Conservation (phyloP, 139 green algal species). For the Mychonastes homosphaera region DNA sequence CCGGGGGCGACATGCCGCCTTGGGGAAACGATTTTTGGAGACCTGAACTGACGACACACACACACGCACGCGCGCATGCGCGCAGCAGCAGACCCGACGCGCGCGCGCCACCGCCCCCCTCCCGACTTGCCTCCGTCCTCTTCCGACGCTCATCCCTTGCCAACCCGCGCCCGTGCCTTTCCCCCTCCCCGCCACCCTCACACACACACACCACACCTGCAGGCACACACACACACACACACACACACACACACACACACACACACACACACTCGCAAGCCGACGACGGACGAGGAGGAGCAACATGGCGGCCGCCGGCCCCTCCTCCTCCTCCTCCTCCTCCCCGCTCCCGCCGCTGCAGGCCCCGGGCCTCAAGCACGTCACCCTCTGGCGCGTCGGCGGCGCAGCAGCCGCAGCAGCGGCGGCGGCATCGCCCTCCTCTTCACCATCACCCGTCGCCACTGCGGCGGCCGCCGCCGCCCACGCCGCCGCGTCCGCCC, state of each 20-base stretch:
- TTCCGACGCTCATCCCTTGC: too few relatives aligned
- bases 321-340: not conserved
- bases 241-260: not conserved
- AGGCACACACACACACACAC: not conserved
- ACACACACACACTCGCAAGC: not conserved
- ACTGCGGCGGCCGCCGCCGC: too few relatives aligned
- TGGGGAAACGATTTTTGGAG: conserved; percentile 34
- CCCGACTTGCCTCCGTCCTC: too few relatives aligned
- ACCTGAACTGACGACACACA: conserved; percentile 57
- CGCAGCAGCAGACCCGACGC: too few relatives aligned
- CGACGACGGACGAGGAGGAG: not conserved
- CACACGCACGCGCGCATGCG: too few relatives aligned
- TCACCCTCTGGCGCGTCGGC: not conserved
- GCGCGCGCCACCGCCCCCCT: too few relatives aligned
- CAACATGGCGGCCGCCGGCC: not conserved
- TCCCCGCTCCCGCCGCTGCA: not conserved
- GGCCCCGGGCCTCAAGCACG: not conserved
- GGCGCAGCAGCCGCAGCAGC: not conserved
- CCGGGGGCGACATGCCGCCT: conserved; percentile 9
- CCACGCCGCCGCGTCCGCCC: not conserved
- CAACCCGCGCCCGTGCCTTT: too few relatives aligned
- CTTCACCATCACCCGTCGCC: too few relatives aligned
- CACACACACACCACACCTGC: not conserved
- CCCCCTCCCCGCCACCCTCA: too few relatives aligned
- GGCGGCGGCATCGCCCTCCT: conserved; percentile 1